Evolutionary conservation across 1,284 basidiomycete species (phyloP).

Genomic region (Jaminaea rosea): DNA sequence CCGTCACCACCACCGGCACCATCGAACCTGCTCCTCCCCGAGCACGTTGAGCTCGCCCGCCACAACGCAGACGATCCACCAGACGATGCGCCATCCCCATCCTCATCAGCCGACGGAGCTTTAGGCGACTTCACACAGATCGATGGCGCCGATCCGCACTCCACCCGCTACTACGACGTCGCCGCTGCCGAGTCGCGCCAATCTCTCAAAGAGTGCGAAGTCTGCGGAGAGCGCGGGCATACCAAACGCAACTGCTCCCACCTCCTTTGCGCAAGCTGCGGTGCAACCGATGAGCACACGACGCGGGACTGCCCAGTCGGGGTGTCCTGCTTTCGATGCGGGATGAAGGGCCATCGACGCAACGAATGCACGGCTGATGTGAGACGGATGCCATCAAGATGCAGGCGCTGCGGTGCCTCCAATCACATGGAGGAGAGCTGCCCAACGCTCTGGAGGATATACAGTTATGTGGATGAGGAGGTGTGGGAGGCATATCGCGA

Average conservation of each 20-base stretch:
- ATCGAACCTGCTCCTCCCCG: constrained; percentile 3
- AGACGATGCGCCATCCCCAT: not conserved
- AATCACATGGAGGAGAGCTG: constrained; percentile 69
- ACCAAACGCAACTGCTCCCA: constrained; percentile 27
- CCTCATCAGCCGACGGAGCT: constrained; percentile 1
- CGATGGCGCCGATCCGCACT: constrained; percentile 9
- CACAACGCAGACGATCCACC: not conserved
- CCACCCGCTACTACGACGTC: constrained; percentile 25
- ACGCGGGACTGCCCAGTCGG: constrained; percentile 74
- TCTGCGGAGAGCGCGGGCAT: constrained; percentile 33
- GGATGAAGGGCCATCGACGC: constrained; percentile 74
- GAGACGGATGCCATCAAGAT: constrained; percentile 52
- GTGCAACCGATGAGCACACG: constrained; percentile 71
- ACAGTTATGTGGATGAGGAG: constrained; percentile 61
- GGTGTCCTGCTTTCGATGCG: constrained; percentile 72
- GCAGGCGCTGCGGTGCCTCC: constrained; percentile 65
- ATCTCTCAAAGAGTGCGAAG: constrained; percentile 21
- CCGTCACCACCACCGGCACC: too few species aligned
- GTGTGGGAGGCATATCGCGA: constrained; percentile 49
- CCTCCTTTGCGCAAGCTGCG: constrained; percentile 65
- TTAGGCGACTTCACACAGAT: constrained; percentile 29
- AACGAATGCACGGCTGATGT: constrained; percentile 53
- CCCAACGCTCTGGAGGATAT: constrained; percentile 76
- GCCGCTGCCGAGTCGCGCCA: constrained; percentile 22
- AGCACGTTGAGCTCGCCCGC: constrained; percentile 3